Base-by-base conservation (phyloP, 495 filamentous ascomycete genomes). In the Penicillium parvum region DNA sequence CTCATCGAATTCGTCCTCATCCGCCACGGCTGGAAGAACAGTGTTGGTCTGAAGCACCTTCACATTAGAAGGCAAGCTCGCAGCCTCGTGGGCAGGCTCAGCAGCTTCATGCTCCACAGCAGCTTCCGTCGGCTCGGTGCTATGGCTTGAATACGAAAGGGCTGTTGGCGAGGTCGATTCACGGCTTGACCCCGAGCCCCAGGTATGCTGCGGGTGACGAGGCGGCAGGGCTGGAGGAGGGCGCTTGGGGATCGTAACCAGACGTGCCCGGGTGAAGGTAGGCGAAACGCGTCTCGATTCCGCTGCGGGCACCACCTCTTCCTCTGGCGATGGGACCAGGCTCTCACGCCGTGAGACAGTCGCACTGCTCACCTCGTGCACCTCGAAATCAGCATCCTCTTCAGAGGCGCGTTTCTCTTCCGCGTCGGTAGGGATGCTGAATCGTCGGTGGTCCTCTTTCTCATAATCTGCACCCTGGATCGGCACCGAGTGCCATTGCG, bases 191-290 rank as follows among this genome's bases (percentile, higher is more conserved):
- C 44, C 50, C 32, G 61, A 55, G 37, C 51, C 57, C 54, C 48
- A 58, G 19, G 53, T 51, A 33, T 72, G 69, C n/a, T 66, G 57
- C 9, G 84, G 81, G 45, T 76, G 83, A 21, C 81, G 69, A 3
- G 74, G 68, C 3, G 84, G 84, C 14, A 87, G 71, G 2, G 81
- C 68, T 9, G 84, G 84, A 7, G 86, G 85, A 5, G 82, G 63
- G 20, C 84, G 68, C 64, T 86, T 87, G 1, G 83, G 78, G 55
- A 90, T 88, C 15, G 76, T 84, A 18, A 90, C 82, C 11, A 88
- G 57, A 17, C 77, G 75, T 12, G 82, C 83, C 32, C 78, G 73
- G 12, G 75, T 76, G 29, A 87, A 74, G 2, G 76, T 71, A 3
- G 68, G 58, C 2, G 68, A 68, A 57, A 40, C 68, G 57, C 45